phyloP scores from a whole-genome alignment of 2,329 filamentous ascomycete species.

The Canariomyces notabilis region DNA sequence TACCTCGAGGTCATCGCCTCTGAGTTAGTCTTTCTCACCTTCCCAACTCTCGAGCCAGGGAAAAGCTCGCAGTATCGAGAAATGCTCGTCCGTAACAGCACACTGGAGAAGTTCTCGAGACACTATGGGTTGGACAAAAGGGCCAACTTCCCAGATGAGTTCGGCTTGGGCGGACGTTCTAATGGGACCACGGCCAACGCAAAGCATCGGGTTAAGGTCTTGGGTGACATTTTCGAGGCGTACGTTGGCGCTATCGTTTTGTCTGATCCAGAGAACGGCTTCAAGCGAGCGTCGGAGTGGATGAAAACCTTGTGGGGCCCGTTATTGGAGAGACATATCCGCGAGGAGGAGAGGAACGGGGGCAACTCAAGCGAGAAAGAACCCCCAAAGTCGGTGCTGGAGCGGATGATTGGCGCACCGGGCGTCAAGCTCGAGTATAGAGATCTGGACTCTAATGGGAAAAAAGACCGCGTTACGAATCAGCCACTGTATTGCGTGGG shows the following conservation, averaged over 20 bases:
- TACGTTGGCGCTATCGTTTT: conserved; percentile 77
- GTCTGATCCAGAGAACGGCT: conserved; percentile 59
- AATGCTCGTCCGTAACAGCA: conserved; percentile 73
- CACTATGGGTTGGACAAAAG: conserved; percentile 66
- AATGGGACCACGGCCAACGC: conserved; percentile 37
- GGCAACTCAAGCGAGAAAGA: conserved; percentile 18
- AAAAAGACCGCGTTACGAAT: conserved; percentile 49
- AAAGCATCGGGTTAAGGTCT: conserved; percentile 63
- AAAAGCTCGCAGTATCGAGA: conserved; percentile 73
- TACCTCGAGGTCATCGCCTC: conserved; percentile 76
- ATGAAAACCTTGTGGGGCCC: conserved; percentile 69
- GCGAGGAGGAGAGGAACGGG: conserved; percentile 34
- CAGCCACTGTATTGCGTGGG: conserved; percentile 58
- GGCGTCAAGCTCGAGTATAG: conserved; percentile 59
- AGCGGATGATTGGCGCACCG: conserved; percentile 47
- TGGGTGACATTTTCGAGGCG: conserved; percentile 85
- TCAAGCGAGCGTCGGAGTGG: conserved; percentile 61
- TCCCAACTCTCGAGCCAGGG: conserved; percentile 55
- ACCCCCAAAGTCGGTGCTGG: conserved; percentile 48
- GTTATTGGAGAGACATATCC: conserved; percentile 53
- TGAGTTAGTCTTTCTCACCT: conserved; percentile 66
- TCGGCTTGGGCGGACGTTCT: conserved; percentile 31
- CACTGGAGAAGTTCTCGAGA: conserved; percentile 63
- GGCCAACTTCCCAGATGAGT: conserved; percentile 51
- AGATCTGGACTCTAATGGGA: conserved; percentile 48